These are phyloP conservation scores for Stylosanthes scabra DNA, from an alignment of 331 rosid species.

Conservation along the genomic window DNA sequence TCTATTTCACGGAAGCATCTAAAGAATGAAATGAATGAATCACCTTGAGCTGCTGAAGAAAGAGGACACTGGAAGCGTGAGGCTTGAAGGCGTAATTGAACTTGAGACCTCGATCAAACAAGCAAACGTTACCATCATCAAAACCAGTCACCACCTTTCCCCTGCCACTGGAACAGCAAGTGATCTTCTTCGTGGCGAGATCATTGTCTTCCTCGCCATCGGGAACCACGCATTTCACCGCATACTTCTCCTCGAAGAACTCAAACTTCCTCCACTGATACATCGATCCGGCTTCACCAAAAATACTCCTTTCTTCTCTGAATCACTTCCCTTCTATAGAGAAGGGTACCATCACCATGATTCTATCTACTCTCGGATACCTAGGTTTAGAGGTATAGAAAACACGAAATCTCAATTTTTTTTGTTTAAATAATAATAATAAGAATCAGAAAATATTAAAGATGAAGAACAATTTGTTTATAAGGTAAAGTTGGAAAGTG, in stretches of 20 bases:
- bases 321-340: not conserved
- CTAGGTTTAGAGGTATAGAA: not conserved
- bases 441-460: no score
- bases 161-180: conserved; percentile 94
- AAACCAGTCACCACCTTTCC: conserved; percentile 92
- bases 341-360: not conserved
- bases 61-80: conserved; percentile 79
- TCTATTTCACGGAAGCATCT: no score
- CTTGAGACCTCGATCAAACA: conserved; percentile 91
- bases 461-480: no score
- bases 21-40: conserved; percentile 25
- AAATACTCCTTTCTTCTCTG: not conserved
- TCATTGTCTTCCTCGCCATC: conserved; percentile 37
- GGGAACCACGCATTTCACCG: conserved; percentile 75
- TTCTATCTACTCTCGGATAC: not conserved
- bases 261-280: conserved; percentile 99
- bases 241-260: conserved; percentile 89
- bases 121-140: conserved; percentile 73
- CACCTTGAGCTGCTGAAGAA: conserved; percentile 97
- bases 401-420: no score
- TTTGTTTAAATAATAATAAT: no score
- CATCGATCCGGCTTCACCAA: conserved; percentile 48
- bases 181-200: conserved; percentile 45
- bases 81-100: conserved; percentile 83
- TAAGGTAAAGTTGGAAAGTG: no score